Evolutionary conservation across 768 basidiomycete genomes (phyloP).

Genomic region (Suillus placidus): DNA sequence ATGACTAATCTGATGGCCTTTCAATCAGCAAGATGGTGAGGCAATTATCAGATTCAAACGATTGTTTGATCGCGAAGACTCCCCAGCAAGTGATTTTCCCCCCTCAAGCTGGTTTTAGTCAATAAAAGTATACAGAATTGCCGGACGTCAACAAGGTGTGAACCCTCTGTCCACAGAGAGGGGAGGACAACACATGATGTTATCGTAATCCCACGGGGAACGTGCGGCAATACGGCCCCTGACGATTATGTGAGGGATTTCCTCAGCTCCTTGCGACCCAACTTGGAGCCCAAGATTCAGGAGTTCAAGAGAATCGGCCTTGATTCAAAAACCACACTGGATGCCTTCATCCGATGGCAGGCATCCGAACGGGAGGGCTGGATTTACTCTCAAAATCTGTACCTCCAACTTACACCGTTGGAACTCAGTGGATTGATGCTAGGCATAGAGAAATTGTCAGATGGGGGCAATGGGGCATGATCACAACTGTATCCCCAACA

Average conservation of each 20-base stretch:
- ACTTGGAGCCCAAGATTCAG: slow-evolving; percentile 22
- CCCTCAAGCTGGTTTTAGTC: background rate
- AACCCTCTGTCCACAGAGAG: background rate
- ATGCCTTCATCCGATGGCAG: slow-evolving; percentile 29
- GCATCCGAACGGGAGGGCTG: slow-evolving; percentile 18
- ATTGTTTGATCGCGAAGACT: background rate
- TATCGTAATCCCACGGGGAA: background rate
- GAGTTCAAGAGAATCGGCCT: slow-evolving; percentile 27
- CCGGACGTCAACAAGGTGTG: background rate
- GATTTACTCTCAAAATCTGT: slow-evolving; percentile 15
- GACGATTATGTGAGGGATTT: slow-evolving; percentile 18
- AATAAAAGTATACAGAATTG: background rate
- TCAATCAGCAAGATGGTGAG: background rate
- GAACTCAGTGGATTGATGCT: slow-evolving; percentile 23
- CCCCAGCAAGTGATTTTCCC: background rate
- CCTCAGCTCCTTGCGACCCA: slow-evolving; percentile 24
- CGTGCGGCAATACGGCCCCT: background rate
- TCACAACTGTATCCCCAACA: background rate
- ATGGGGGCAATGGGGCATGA: background rate
- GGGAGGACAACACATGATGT: background rate
- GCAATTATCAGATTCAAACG: background rate
- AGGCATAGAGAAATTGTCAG: slow-evolving; percentile 11
- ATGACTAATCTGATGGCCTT: background rate
- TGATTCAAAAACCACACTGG: slow-evolving; percentile 23
- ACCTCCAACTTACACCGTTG: slow-evolving; percentile 24